Percentiles rank a stretch among this genome's conserved stretches.
These are phyloP conservation scores for Chlamydomonas schloesseri DNA, from an alignment of 139 green algal species.

Conservation along the genomic window DNA sequence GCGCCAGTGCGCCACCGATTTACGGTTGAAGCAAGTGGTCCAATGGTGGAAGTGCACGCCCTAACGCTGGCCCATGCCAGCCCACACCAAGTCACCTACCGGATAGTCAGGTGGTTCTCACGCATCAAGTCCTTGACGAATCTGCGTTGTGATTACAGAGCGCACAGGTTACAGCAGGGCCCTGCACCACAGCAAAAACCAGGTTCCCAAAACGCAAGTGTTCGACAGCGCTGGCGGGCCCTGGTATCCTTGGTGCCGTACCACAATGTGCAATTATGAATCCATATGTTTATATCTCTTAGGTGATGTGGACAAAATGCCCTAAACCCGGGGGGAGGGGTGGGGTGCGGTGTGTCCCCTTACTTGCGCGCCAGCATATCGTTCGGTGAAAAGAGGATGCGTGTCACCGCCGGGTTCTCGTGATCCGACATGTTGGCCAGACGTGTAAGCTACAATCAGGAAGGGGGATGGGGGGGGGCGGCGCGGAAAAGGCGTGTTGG, in stretches of 20 bases:
- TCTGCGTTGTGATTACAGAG: constrained; percentile 40
- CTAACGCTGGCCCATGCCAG: no score
- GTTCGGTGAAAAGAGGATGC: constrained; percentile 90
- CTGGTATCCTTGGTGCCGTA: not conserved
- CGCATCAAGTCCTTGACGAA: constrained; percentile 92
- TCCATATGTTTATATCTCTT: no score
- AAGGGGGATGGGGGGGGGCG: not conserved
- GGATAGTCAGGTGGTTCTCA: constrained; percentile 59
- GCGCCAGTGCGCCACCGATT: not conserved
- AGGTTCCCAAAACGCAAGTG: no score
- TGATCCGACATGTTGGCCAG: constrained; percentile 86
- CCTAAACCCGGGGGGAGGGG: not conserved
- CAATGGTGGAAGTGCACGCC: not conserved
- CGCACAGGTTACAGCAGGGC: no score
- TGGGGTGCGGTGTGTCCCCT: not conserved
- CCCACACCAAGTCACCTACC: constrained; percentile 10
- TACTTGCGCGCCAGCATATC: constrained; percentile 81
- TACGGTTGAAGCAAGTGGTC: no score
- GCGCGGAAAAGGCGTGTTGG: not conserved
- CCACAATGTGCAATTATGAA: no score
- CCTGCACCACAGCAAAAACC: no score
- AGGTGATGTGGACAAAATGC: no score
- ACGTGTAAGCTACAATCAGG: constrained; percentile 72
- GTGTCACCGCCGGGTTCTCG: constrained; percentile 89
- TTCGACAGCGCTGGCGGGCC: no score